Evolutionary conservation across 192 early-diverging fungal species (phyloP), one percentile per base, ranked within the genome.

Genomic region (Ramicandelaber brevisporus): DNA sequence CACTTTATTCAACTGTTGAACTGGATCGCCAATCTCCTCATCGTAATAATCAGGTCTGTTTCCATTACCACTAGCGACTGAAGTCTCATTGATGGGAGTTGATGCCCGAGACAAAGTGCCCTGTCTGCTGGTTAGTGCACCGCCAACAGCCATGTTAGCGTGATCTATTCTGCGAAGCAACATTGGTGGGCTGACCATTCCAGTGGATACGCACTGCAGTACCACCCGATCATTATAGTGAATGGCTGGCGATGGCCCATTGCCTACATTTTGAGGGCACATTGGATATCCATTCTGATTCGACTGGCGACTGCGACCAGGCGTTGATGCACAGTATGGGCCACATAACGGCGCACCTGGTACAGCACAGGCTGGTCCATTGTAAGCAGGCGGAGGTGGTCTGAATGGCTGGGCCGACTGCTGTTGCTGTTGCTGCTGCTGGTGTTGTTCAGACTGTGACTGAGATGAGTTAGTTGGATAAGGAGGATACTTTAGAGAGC

Each of bases 1-100:
- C 9, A 89, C 65, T 58, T 89, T 89, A 55, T 89, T 81, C 29
- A 89, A 44, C 43, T 82, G 81, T 10, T 75, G 78, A 1, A 89
- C 68, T 1, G 81, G 78, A 39, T 89, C 85, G 19, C 78, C 78
- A 3, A 71, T 67, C 38, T n/a, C n/a, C 27, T 59, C 55, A 14
- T 62, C 55, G 6, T 46, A 54, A 33, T 44, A 53, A 23, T 43
- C 47, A 16, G 38, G 44, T 3, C 34, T 31, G 8, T 26, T 47
- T 14, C 22, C 12, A 2, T 29, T 23, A 13, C 37, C 53, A 25
- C 1, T 14, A 29, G 26, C 19, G 22, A 20, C 12, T 15, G 21
- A 20, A 5, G 32, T 36, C 8, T 29, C 39, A 6, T 41, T 32
- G 13, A 24, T 11, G 2, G 36, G 13, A 5, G 46, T 46, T 5